Base-by-base conservation (phyloP, 768 basidiomycete genomes). In the Lyophyllum semitale region DNA sequence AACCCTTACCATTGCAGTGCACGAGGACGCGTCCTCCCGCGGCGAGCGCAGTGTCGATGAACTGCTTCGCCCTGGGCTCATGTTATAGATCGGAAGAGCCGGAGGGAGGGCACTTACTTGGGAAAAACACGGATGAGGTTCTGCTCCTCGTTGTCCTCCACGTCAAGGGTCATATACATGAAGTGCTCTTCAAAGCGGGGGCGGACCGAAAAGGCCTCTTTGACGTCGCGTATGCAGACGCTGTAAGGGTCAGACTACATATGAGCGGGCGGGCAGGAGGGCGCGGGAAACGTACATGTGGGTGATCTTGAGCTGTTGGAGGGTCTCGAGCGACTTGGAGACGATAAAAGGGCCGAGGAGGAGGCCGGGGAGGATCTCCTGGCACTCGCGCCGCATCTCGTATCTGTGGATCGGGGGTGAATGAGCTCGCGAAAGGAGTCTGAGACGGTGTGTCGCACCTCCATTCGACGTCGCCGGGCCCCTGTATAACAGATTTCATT, bases 321-420 rank as follows among this genome's bases (percentile, higher is more conserved):
- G 81, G 2, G 82, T 84, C 13, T 88, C 81, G 25, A 93, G 74
- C 0, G 89, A 88, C 68, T 95, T 95, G 1, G 91, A 93, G 8
- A 89, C 91, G 59, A 91, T 88, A 58, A 95, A 93, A 3, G 94
- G 93, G 0, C 94, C 94, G 6, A 97, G 83, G 25, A 85, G 77
- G 33, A 97, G 84, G 17, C 85, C 84, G 23, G 91, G 88, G 0
- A 92, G 76, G 59, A 96, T 95, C 70, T 95, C 90, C 73, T 97
- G 94, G 63, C 92, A 93, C 64, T 95, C 89, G n/a, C 94, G 78
- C 27, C 94, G 81, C 95, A 97, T 95, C 72, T 96, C 94, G 65
- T 97, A 97, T 64, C 90, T 93, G 42, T 51, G 26, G 33, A 12
- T 32, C 35, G 40, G 25, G 33, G 15, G 17, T 27, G 44, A 27